Evolutionary conservation across 805 yeast species (phyloP).

Genomic region (Candida nemodendra): DNA sequence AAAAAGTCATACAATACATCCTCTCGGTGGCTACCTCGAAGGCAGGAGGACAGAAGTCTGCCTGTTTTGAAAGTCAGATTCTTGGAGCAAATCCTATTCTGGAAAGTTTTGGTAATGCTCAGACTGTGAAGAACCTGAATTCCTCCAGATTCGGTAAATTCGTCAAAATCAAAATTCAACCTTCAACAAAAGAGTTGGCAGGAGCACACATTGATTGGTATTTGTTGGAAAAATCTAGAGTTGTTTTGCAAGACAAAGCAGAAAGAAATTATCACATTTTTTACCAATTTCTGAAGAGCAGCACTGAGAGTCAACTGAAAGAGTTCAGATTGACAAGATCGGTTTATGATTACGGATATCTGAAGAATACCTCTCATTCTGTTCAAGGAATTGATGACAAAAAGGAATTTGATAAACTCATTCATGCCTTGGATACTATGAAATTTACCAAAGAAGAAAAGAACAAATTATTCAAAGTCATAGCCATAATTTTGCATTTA

Average conservation of each 20-base stretch:
- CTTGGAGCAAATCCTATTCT: slow-evolving; percentile 92
- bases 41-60: slow-evolving; percentile 23
- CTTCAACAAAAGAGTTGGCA: slow-evolving; percentile 55
- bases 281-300: slow-evolving; percentile 79
- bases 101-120: slow-evolving; percentile 97
- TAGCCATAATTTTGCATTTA: slow-evolving; percentile 77
- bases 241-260: slow-evolving; percentile 64
- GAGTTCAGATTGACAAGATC: slow-evolving; percentile 42
- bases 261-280: slow-evolving; percentile 95
- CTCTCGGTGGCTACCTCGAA: slow-evolving; percentile 61
- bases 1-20: slow-evolving; percentile 87
- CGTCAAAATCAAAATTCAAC: slow-evolving; percentile 76
- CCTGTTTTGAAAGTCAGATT: slow-evolving; percentile 76
- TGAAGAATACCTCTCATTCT: slow-evolving; percentile 51
- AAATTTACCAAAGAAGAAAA: slow-evolving; percentile 61
- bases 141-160: slow-evolving; percentile 97
- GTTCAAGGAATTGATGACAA: slow-evolving; percentile 79
- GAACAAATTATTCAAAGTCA: slow-evolving; percentile 55
- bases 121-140: slow-evolving; percentile 89
- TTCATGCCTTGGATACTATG: slow-evolving; percentile 68
- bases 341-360: slow-evolving; percentile 51
- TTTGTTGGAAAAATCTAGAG: slow-evolving; percentile 88
- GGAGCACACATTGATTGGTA: slow-evolving; percentile 97
- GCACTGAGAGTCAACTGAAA: slow-evolving; percentile 46
- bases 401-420: slow-evolving; percentile 60